Base-by-base conservation (phyloP, 768 basidiomycete species). In the Podaxis pistillaris region DNA sequence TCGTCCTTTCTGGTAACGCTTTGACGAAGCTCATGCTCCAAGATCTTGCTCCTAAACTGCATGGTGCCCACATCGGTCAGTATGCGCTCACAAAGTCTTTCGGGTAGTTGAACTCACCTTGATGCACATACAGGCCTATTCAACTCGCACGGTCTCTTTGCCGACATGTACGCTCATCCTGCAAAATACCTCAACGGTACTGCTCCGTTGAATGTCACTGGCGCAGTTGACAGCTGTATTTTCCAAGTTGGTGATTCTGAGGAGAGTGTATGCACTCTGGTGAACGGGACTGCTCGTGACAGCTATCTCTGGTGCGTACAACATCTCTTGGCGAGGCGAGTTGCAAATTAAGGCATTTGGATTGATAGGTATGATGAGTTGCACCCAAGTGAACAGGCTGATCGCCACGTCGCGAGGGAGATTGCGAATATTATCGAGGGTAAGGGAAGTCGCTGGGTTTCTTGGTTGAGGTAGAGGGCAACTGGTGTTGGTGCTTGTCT, bases 121-220 rank as follows among this genome's bases (percentile, higher is more conserved):
- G 13, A 13, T 13, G 7, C 49, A 19, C 13, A 12, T 26, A 9
- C 54, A 87, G 87, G 81, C 0, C 69, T 85, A 0, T 89, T 88
- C 65, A 85, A 88, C 69, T 86, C 87, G 3, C 79, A 87, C 68
- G 76, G 76, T 1, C 76, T 89, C 33, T 87, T 89, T 69, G 70
- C 78, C 17, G 86, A 89, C 67, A 87, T 89, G 73, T 78, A 79
- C 65, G 70, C 73, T 26, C 70, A 80, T 60, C 87, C 87, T 1
- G 65, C 71, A 8, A 63, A 69, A 2, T 89, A 87, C 70, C 71
- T 88, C 37, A 89, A 88, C 63, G 87, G 87, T 8, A 89, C 86
- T 0, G 86, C 79, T 0, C 83, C 86, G 12, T 70, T 83, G 55
- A 87, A 88, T 64, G 80, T 84, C 26, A 87, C 84, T 0, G 83